Percentiles rank a stretch among this genome's conserved stretches.
Evolutionary conservation across 352 stramenopile genomes (phyloP).

Genomic region (Phytophthora europaea): DNA sequence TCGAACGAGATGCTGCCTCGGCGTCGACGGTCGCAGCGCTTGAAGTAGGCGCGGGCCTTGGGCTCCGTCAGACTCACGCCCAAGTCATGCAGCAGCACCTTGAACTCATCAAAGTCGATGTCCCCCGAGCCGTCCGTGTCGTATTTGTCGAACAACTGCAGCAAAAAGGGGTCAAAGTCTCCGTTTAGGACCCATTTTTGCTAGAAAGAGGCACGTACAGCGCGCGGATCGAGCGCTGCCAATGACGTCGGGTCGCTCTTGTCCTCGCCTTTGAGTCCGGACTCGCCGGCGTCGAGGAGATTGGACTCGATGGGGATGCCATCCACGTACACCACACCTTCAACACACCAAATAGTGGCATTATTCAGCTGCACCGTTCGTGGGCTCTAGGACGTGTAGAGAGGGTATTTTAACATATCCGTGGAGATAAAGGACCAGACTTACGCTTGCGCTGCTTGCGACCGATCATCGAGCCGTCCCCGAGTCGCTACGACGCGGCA

Average conservation of each 20-base stretch:
- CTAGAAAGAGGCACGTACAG: slow-evolving; percentile 39
- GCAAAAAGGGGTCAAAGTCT: background rate
- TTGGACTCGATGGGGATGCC: slow-evolving; percentile 78
- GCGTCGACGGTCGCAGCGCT: slow-evolving; percentile 72
- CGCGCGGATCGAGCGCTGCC: slow-evolving; percentile 57
- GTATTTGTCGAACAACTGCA: slow-evolving; percentile 87
- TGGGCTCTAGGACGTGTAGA: background rate
- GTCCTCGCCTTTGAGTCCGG: slow-evolving; percentile 49
- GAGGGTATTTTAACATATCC: background rate
- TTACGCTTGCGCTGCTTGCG: slow-evolving; percentile 66
- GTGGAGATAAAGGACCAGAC: slow-evolving; percentile 4
- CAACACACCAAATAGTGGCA: background rate
- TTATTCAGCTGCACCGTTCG: slow-evolving; percentile 10
- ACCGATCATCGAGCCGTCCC: slow-evolving; percentile 48
- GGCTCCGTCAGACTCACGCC: slow-evolving; percentile 68
- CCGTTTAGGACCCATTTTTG: background rate
- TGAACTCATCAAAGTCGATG: slow-evolving; percentile 86
- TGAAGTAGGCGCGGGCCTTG: slow-evolving; percentile 84
- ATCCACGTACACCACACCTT: slow-evolving; percentile 79
- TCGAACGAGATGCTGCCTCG: slow-evolving; percentile 82
- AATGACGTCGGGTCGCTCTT: slow-evolving; percentile 52
- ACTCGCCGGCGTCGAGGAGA: slow-evolving; percentile 60
- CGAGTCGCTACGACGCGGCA: background rate
- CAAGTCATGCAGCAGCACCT: slow-evolving; percentile 71
- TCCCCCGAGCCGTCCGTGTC: slow-evolving; percentile 78